Evolutionary conservation across 768 basidiomycete genomes (phyloP), one percentile per base, ranked within the genome.

Genomic region (Rubroboletus pulcherrimus): DNA sequence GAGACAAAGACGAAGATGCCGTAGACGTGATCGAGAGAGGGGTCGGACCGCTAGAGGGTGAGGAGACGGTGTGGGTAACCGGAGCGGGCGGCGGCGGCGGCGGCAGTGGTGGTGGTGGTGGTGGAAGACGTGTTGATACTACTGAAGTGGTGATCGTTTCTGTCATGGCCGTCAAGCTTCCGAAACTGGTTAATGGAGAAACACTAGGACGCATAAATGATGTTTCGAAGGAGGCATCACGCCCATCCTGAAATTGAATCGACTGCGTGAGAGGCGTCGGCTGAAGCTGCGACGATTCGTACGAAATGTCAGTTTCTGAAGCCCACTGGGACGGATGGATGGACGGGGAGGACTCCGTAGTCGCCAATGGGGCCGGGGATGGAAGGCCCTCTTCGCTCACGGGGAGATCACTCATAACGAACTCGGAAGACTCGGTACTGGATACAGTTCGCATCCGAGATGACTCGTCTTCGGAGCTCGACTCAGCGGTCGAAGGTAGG

Each of bases 271-370:
- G 85, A 17, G 86, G 87, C 2, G 91, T 90, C 1, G 89, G 84
- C 6, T 74, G 75, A 24, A 93, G 74, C n/a, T 87, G 73, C 1
- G 88, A 87, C 0, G 91, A 91, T 21, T 91, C 89, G 58, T 87
- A 92, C 0, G 90, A 86, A 10, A 76, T 65, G 51, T 89, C 83
- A 0, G 84, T 86, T 62, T 84, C 84, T 3, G 78, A 67, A 3
- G 79, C 83, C 86, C 87, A 91, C 26, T 75, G 61, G 42, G 78
- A 75, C 53, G 73, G 71, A 45, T 73, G 68, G 55, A 79, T 57
- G 39, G 77, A 71, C 49, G 77, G 63, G 49, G 72, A 57, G 64
- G 77, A 57, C 73, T 79, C 19, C 67, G 66, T 60, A n/a, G 57
- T 66, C 9, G 59, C 62, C 56, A 66, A 72, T 19, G 77, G 75